Conservation (phyloP, 805 yeast genomes). For the Myxozyma geophila region DNA sequence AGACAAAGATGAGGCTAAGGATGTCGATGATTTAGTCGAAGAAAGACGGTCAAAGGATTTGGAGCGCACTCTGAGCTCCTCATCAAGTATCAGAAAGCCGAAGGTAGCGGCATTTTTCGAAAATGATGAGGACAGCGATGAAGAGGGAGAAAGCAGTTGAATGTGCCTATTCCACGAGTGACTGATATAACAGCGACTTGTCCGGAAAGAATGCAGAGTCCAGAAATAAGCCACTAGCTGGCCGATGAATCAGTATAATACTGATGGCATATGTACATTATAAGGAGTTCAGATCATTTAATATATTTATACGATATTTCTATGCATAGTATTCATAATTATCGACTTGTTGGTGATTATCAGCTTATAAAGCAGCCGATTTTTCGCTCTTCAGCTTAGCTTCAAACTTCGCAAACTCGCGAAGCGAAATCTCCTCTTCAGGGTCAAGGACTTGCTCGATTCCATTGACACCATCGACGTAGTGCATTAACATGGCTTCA, state of each 20-base stretch:
- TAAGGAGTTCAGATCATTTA: too few species aligned
- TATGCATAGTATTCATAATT: not conserved
- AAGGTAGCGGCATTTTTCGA: constrained; percentile 30
- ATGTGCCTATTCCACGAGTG: too few species aligned
- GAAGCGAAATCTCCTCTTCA: constrained; percentile 71
- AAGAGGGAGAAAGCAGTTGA: constrained; percentile 3
- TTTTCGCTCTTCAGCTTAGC: constrained; percentile 51
- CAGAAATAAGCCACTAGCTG: too few species aligned
- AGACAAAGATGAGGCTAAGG: constrained; percentile 12
- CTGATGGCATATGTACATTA: too few species aligned
- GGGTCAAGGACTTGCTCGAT: constrained; percentile 89
- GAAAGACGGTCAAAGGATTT: not conserved
- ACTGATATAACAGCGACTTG: too few species aligned
- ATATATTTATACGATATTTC: too few species aligned
- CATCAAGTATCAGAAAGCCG: constrained; percentile 16
- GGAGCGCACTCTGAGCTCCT: constrained; percentile 1
- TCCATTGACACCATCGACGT: constrained; percentile 90
- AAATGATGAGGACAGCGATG: constrained; percentile 23
- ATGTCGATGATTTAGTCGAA: not conserved
- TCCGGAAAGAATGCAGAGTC: too few species aligned
- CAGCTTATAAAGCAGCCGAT: not conserved
- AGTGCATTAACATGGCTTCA: constrained; percentile 95
- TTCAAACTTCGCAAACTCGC: constrained; percentile 86
- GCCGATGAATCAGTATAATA: too few species aligned
- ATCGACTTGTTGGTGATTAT: not conserved